phyloP scores from a whole-genome alignment of 1,139 yeast genomes.

The Geotrichum citri-aurantii region DNA sequence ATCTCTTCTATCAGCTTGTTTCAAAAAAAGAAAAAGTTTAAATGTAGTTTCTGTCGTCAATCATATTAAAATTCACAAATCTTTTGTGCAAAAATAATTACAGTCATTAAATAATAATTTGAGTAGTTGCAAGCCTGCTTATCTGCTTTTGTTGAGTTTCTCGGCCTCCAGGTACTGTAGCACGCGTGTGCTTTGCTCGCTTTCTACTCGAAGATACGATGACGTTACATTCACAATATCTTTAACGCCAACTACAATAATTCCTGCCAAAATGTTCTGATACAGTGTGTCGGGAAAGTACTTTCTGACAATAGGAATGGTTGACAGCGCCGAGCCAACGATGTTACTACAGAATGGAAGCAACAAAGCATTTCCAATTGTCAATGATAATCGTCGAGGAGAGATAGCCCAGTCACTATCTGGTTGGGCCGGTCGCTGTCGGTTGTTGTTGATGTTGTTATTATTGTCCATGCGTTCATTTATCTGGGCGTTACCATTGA shows the following conservation, averaged over 20 bases:
- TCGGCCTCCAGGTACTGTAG: slow-evolving; percentile 22
- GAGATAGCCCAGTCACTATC: slow-evolving; percentile 29
- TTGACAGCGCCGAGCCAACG: slow-evolving; percentile 23
- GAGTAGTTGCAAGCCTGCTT: neutral
- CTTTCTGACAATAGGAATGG: slow-evolving; percentile 23
- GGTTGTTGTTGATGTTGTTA: neutral
- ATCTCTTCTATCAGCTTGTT: too few species aligned
- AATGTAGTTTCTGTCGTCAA: too few species aligned
- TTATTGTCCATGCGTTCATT: neutral
- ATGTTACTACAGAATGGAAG: slow-evolving; percentile 30
- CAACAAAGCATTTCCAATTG: slow-evolving; percentile 28
- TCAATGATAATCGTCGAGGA: slow-evolving; percentile 24
- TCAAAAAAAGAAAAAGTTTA: too few species aligned
- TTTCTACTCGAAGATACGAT: slow-evolving; percentile 27
- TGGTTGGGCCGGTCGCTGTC: slow-evolving; percentile 11
- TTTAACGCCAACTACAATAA: slow-evolving; percentile 38
- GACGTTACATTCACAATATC: slow-evolving; percentile 36
- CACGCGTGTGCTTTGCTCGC: slow-evolving; percentile 26
- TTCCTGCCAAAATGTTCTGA: slow-evolving; percentile 45
- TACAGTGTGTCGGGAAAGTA: slow-evolving; percentile 33
- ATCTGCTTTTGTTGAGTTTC: neutral
- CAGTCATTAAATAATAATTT: neutral
- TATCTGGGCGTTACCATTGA: neutral
- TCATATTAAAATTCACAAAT: neutral
- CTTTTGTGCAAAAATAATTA: too few species aligned